Evolutionary conservation across 371 early-diverging fungal species (phyloP), one percentile per base, ranked within the genome.

Genomic region (Rhizopus stolonifer): DNA sequence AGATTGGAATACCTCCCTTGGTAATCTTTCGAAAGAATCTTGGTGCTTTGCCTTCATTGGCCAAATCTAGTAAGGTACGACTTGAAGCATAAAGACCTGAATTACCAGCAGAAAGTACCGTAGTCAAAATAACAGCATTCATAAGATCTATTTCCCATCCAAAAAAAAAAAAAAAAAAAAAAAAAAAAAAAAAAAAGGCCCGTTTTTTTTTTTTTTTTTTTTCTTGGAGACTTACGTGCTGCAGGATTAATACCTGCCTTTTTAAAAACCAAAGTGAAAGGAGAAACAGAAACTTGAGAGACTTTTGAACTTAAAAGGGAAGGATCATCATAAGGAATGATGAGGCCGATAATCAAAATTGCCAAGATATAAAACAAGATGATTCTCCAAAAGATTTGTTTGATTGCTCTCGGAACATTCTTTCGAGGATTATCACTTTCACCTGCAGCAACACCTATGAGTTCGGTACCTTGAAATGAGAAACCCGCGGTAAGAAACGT

Each of bases 391-490:
- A 46, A 46, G 7, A 58, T 61, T 32, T 66, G 67, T 23, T 61
- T 66, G 21, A 66, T 66, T 4, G 67, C 67, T 38, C 18, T 54
- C 24, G 87, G 87, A 0, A 87, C 84, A 45, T 77, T 77, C 48
- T 77, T 75, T 25, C 80, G 80, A 49, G 81, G 88, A 67, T 85
- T 87, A 36, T 79, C 77, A 58, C 80, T 81, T 64, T 87, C 89
- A 49, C 85, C 87, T 2, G 84, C 85, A 18, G 88, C 83, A 29
- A 88, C 76, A 55, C 87, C 87, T 23, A 88, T 79, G 53, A 81
- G 50, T 58, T 81, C 89, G 0, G 90, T 88, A 15, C 94, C 94
- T 53, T 90, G 90, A 75, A 91, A 91, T 4, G 86, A 81, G 65
- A 89, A 93, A 25, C 87, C 89, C 7, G 94, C 91, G 22, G 86